A percentile compares a stretch with the other conserved stretches of the same genome.
phyloP scores from a whole-genome alignment of 352 stramenopile genomes.

The Phytophthora palmivora region DNA sequence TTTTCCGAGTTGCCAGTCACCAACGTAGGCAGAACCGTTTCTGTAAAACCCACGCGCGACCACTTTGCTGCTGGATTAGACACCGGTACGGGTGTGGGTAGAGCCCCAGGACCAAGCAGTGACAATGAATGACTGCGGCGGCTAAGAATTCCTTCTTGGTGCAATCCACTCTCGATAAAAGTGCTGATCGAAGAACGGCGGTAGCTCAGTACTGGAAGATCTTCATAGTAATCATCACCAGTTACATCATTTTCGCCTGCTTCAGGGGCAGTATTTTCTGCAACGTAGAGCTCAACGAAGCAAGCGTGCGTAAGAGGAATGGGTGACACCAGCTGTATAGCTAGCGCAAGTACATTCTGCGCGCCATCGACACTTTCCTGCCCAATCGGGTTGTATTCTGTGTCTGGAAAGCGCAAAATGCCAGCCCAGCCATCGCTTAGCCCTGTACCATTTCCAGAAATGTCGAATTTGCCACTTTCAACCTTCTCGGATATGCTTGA shows the following conservation, averaged over 20 bases:
- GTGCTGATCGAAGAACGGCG: slow-evolving; percentile 76
- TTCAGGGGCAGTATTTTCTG: slow-evolving; percentile 51
- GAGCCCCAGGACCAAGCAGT: slow-evolving; percentile 30
- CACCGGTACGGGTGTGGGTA: slow-evolving; percentile 39
- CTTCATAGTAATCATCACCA: slow-evolving; percentile 61
- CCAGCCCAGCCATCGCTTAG: slow-evolving; percentile 75
- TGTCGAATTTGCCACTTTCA: slow-evolving; percentile 40
- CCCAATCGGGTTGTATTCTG: slow-evolving; percentile 72
- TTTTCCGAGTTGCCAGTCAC: slow-evolving; percentile 43
- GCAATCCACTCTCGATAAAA: slow-evolving; percentile 74
- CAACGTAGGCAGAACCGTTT: slow-evolving; percentile 76
- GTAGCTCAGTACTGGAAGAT: slow-evolving; percentile 52
- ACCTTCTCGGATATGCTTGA: slow-evolving; percentile 59
- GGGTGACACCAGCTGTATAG: slow-evolving; percentile 69
- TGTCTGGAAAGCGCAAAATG: slow-evolving; percentile 77
- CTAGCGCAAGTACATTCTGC: slow-evolving; percentile 83
- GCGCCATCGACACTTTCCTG: slow-evolving; percentile 60
- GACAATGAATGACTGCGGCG: slow-evolving; percentile 61
- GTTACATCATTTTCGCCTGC: slow-evolving; percentile 57
- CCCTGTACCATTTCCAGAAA: slow-evolving; percentile 38
- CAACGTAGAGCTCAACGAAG: slow-evolving; percentile 81
- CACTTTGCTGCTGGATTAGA: slow-evolving; percentile 52
- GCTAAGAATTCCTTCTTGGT: slow-evolving; percentile 68
- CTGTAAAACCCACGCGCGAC: slow-evolving; percentile 77
- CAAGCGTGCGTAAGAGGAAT: slow-evolving; percentile 72